A percentile compares a stretch with the other conserved stretches of the same genome.
These are phyloP conservation scores for Candida sonorensis DNA, from an alignment of 805 yeast species.

Conservation along the genomic window DNA sequence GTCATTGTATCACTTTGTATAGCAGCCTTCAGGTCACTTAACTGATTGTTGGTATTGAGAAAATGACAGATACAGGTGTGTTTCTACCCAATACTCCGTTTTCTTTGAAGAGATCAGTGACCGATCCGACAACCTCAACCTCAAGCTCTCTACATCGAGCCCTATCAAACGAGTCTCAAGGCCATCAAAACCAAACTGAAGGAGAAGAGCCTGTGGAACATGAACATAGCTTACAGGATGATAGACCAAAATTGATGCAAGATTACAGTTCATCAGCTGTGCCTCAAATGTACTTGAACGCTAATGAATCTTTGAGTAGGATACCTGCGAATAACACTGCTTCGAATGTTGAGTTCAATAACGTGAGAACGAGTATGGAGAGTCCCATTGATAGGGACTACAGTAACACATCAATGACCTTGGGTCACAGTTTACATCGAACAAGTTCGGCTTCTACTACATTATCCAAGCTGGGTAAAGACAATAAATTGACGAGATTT, in stretches of 20 bases:
- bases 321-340: constrained; percentile 20
- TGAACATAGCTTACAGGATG: no score
- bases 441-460: constrained; percentile 18
- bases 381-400: background rate
- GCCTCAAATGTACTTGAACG: constrained; percentile 4
- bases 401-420: constrained; percentile 2
- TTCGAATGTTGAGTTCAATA: constrained; percentile 29
- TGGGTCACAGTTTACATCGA: constrained; percentile 7
- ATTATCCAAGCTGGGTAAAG: constrained; percentile 15
- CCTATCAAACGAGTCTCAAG: no score
- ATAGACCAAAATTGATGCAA: no score
- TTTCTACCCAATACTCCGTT: background rate
- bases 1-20: no score
- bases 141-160: no score
- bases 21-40: no score
- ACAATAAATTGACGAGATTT: constrained; percentile 18
- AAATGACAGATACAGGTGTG: no score
- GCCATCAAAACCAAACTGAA: no score
- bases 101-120: background rate
- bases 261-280: background rate
- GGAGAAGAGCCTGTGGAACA: no score
- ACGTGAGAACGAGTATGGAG: constrained; percentile 18
- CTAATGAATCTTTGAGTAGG: constrained; percentile 14
- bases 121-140: background rate
- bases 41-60: no score